Percentiles rank a stretch among this genome's conserved stretches.
Evolutionary conservation across 2,329 filamentous ascomycete genomes (phyloP).

Genomic region (Calonectria hawksworthii): DNA sequence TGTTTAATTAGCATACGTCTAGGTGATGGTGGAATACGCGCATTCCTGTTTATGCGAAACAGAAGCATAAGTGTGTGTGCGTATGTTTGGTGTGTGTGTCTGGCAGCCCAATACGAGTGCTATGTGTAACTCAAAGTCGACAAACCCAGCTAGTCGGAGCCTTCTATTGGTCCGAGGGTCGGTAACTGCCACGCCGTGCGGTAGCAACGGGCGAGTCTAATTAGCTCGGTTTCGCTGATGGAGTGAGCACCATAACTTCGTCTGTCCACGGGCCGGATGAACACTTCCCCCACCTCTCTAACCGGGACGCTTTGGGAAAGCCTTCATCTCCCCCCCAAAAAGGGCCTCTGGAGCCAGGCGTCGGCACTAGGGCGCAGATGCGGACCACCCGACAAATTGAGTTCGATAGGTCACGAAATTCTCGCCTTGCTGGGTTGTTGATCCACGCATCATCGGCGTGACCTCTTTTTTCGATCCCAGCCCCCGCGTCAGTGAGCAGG

Average conservation of each 20-base stretch:
- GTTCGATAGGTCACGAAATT: neutral
- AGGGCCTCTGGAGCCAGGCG: neutral
- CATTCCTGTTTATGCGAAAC: neutral
- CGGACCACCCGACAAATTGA: constrained; percentile 17
- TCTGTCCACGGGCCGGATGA: constrained; percentile 18
- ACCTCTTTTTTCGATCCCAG: constrained; percentile 4
- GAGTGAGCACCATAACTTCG: neutral
- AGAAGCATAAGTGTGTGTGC: neutral
- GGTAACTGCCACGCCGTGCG: neutral
- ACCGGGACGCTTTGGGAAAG: constrained; percentile 3
- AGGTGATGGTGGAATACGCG: neutral
- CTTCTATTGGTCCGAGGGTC: neutral
- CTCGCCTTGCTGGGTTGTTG: neutral
- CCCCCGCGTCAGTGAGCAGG: constrained; percentile 11
- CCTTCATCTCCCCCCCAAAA: neutral
- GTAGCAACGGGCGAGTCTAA: constrained; percentile 3
- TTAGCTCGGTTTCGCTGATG: neutral
- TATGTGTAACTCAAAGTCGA: neutral
- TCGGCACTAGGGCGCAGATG: constrained; percentile 12
- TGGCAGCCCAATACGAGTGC: neutral
- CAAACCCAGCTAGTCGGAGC: neutral
- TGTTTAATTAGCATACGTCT: neutral
- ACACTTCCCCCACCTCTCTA: constrained; percentile 19
- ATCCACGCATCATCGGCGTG: neutral
- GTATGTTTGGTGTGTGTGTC: neutral